Evolutionary conservation across 1,139 yeast species (phyloP).

Genomic region (Geotrichum australiense): DNA sequence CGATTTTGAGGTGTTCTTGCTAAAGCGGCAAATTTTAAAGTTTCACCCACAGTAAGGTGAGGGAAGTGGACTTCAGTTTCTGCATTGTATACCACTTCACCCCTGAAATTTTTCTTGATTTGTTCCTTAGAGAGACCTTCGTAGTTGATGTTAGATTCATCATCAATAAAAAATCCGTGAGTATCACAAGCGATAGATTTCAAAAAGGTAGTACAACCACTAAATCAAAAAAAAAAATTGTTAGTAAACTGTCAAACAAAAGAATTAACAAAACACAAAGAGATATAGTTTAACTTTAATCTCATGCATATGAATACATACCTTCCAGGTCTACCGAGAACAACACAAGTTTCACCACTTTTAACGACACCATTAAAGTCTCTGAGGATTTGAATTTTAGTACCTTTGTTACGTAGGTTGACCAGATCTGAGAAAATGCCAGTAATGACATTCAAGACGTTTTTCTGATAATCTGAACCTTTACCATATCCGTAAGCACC

Average conservation of each 20-base stretch:
- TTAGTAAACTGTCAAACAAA: background rate
- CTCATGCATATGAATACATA: constrained; percentile 6
- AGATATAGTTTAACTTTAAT: background rate
- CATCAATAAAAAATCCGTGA: constrained; percentile 58
- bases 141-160: constrained; percentile 39
- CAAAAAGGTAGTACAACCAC: constrained; percentile 71
- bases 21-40: constrained; percentile 57
- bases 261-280: background rate
- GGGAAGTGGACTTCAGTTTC: constrained; percentile 70
- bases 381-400: constrained; percentile 51
- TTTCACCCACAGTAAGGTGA: constrained; percentile 63
- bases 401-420: constrained; percentile 23
- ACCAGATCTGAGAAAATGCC: constrained; percentile 25
- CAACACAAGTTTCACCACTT: constrained; percentile 72
- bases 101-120: constrained; percentile 48
- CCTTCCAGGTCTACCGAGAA: constrained; percentile 68
- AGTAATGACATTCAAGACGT: constrained; percentile 47
- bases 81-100: constrained; percentile 67
- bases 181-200: constrained; percentile 66
- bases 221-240: constrained; percentile 1
- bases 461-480: constrained; percentile 74
- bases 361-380: constrained; percentile 60
- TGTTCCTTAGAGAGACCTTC: constrained; percentile 37
- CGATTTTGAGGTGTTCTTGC: constrained; percentile 63
- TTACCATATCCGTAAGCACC: constrained; percentile 70